Evolutionary conservation across 1,284 basidiomycete species (phyloP).

Genomic region (Cystobasidiaceae sp.): DNA sequence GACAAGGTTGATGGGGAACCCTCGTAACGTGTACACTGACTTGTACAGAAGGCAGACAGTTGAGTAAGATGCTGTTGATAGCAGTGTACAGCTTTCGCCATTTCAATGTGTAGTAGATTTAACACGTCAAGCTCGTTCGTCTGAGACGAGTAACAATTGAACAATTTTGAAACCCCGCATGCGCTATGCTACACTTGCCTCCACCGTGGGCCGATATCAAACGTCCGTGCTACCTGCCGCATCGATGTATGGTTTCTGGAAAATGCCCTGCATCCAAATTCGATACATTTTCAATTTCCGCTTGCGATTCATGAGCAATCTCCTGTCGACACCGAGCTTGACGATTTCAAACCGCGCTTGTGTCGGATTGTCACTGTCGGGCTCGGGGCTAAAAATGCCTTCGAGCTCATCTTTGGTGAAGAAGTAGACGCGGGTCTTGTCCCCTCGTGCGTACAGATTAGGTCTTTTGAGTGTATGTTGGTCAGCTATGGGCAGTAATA

Average conservation of each 20-base stretch:
- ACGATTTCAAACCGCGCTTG: slow-evolving; percentile 56
- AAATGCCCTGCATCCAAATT: slow-evolving; percentile 43
- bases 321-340: slow-evolving; percentile 77
- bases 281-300: slow-evolving; percentile 90
- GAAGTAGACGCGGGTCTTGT: slow-evolving; percentile 94
- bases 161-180: not conserved
- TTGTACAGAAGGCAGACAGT: not conserved
- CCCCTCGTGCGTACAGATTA: slow-evolving; percentile 85
- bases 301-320: slow-evolving; percentile 87
- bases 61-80: no score
- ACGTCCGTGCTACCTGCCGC: no score
- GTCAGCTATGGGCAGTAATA: no score
- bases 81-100: no score
- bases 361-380: not conserved
- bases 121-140: no score
- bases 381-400: slow-evolving; percentile 15
- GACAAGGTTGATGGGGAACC: not conserved
- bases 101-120: no score
- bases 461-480: no score
- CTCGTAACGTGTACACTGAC: no score
- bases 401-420: slow-evolving; percentile 67
- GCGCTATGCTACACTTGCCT: not conserved
- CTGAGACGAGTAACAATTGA: no score
- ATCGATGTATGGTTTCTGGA: slow-evolving; percentile 10
- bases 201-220: no score